These are phyloP conservation scores for thale cress (Arabidopsis thaliana) DNA, from an alignment of 345 rosid species.

Conservation along the genomic window DNA sequence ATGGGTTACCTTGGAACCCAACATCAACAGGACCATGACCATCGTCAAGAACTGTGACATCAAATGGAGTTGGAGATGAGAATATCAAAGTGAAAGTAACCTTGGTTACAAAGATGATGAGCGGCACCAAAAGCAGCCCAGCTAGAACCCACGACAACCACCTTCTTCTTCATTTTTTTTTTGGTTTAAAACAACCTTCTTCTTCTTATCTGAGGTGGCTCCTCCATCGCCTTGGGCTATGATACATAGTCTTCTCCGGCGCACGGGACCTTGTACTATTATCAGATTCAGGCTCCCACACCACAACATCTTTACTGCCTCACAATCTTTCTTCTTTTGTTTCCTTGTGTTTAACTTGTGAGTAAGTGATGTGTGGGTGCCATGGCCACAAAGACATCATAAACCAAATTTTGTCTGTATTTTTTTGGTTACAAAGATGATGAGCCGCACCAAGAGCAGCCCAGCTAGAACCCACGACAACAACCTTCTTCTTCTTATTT, in stretches of 20 bases:
- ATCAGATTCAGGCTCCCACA: constrained; percentile 7
- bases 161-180: constrained; percentile 41
- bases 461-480: constrained; percentile 63
- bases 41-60: constrained; percentile 63
- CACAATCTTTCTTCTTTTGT: background rate
- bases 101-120: constrained; percentile 63
- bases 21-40: constrained; percentile 56
- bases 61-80: constrained; percentile 19
- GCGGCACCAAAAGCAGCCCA: constrained; percentile 77
- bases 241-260: constrained; percentile 36
- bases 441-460: constrained; percentile 73
- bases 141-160: constrained; percentile 64
- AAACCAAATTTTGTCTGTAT: background rate
- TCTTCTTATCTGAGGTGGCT: too few relatives aligned
- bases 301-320: constrained; percentile 23
- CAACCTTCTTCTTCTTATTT: too few relatives aligned
- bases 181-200: too few relatives aligned
- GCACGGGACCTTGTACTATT: background rate
- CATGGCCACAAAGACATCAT: constrained; percentile 18
- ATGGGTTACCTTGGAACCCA: constrained; percentile 58
- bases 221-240: constrained; percentile 9
- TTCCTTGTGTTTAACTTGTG: background rate
- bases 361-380: background rate
- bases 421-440: constrained; percentile 54
- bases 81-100: background rate